These are phyloP conservation scores for Thielaviopsis ethacetica DNA, from an alignment of 2,329 filamentous ascomycete genomes.

Conservation along the genomic window DNA sequence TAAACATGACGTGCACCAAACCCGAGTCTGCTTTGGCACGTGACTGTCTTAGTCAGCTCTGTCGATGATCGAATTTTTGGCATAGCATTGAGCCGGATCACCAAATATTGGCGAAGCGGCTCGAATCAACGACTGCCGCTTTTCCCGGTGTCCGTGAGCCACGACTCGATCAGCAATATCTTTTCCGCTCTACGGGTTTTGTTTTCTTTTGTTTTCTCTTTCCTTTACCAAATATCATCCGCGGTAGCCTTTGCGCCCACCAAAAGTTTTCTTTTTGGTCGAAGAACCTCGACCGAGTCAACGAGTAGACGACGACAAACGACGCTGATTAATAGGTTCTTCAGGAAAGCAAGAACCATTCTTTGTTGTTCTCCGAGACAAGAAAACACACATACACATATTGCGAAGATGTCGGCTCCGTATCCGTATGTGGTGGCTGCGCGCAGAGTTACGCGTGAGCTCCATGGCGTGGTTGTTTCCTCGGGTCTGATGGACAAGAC, in stretches of 20 bases:
- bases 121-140: background rate
- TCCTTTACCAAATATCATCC: background rate
- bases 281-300: background rate
- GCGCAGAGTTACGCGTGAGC: constrained; percentile 30
- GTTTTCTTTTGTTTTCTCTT: background rate
- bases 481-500: constrained; percentile 64
- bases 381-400: background rate
- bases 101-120: background rate
- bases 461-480: constrained; percentile 58
- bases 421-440: constrained; percentile 20
- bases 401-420: constrained; percentile 21
- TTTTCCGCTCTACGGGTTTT: background rate
- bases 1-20: background rate
- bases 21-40: background rate
- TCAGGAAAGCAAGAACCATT: background rate
- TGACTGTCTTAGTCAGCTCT: background rate
- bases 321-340: background rate
- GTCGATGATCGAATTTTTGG: background rate
- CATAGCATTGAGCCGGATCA: background rate
- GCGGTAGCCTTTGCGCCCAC: background rate
- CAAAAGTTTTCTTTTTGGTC: background rate
- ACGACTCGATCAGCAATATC: background rate
- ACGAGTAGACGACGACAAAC: background rate
- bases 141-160: background rate
- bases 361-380: background rate